Evolutionary conservation across 2,329 filamentous ascomycete genomes (phyloP), one percentile per base, ranked within the genome.

Genomic region (Lasiodiplodia theobromae): DNA sequence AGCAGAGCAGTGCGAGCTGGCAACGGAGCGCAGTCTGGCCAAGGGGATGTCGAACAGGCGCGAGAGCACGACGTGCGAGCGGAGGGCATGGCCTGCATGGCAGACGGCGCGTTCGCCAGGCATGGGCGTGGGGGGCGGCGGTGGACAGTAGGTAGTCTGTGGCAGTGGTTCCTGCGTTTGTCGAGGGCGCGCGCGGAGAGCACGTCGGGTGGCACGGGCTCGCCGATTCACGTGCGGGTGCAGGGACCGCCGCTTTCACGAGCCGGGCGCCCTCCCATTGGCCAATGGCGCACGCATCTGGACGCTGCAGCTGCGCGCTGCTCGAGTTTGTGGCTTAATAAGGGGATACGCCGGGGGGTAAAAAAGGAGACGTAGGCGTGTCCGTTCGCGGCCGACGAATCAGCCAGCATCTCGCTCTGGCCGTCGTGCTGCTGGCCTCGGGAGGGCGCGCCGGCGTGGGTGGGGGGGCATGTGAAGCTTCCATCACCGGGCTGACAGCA

Each of bases 61-160:
- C 76, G 75, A 79, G 31, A 79, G 72, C 34, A 71, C 73, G 58
- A 71, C 68, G 16, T 77, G 73, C 10, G 76, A 76, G 65, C 70
- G 72, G 69, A 78, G 79, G 58, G 72, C 72, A 57, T 79, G 76
- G 68, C 72, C 72, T 44, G 78, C 75, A 70, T 74, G 73, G 71
- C 78, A 79, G 73, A 73, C 71, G 40, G 47, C 44, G 31, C 28
- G 60, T 23, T 37, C n/a, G 51, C 49, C 49, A 34, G 31, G 38
- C 63, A 66, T 66, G 8, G 49, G 23, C 54, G 44, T 4, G 28
- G 31, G 12, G 60, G 23, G 47, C 57, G 60, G 47, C 44, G 47
- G n/a, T 52, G 73, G 73, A 49, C 74, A 72, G 38, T 69, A 54
- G 57, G 68, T 71, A 60, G 71, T 70, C 57, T 71, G 28, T 28